Evolutionary conservation across 768 basidiomycete species (phyloP), one percentile per base, ranked within the genome.

Genomic region (Tylopilus subfusipes): DNA sequence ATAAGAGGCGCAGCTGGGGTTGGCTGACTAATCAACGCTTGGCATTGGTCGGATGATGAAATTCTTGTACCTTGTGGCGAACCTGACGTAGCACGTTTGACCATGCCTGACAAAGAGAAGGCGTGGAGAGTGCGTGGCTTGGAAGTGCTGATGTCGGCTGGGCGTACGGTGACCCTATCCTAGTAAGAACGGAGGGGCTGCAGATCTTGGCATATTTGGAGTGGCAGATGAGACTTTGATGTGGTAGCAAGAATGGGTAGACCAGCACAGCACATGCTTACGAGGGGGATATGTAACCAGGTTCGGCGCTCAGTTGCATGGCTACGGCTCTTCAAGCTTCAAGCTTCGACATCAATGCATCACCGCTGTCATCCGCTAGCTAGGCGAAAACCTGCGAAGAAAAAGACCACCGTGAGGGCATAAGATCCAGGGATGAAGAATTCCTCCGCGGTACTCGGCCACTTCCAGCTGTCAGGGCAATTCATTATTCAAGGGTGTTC

Each of bases 391-490:
- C 47, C 3, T 22, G n/a, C 24, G 36, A 49, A 57, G 27, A 21
- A 22, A 25, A 50, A 18, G 48, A 18, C 42, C 7, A 24, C 11
- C 21, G 16, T 30, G 13, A 36, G 14, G n/a, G 34, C 34, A n/a
- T 29, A 40, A 40, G 22, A 30, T 27, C 24, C 48, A 48, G 38
- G 45, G 50, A 48, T 36, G 21, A 40, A 42, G 34, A n/a, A 42
- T 21, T 42, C 19, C 42, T 46, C 63, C 59, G 63, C 54, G 65
- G 64, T 53, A 43, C 55, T 50, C 36, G 25, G n/a, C 29, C 46
- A 29, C 49, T 29, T 53, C 52, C 53, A 43, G 56, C 43, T 4
- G 19, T 16, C 44, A 39, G 40, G 25, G 22, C 18, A 29, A 39
- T 48, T 48, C 45, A 52, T 53, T 22, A n/a, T 42, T 48, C 38